Base-by-base conservation (phyloP, 345 rosid genomes). In the Microcos paniculata region DNA sequence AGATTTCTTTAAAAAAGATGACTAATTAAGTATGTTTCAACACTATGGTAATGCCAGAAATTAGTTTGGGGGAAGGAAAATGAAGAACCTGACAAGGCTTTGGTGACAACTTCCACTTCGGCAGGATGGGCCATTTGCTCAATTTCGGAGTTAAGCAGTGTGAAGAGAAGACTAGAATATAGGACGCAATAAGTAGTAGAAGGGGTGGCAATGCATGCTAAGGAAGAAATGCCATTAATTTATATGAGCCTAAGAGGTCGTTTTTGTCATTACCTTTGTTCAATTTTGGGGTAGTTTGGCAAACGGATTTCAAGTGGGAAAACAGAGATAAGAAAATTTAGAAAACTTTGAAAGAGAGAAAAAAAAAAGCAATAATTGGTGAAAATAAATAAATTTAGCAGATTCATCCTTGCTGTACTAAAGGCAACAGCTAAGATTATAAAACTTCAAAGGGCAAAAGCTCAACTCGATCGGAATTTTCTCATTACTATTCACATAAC, bases 1-100 rank as follows among this genome's bases (percentile, higher is more conserved):
- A n/a, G n/a, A n/a, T n/a, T n/a, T n/a, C n/a, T n/a, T n/a, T n/a
- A 2, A 9, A 14, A 48, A 64, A 43, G 21, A 35, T 30, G 9
- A n/a, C n/a, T 49, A 65, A 10, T 48, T 4, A 21, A 46, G 21
- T 24, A 0, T 10, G 14, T n/a, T n/a, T n/a, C n/a, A n/a, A n/a
- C n/a, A n/a, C n/a, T n/a, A n/a, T n/a, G n/a, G n/a, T n/a, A n/a
- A n/a, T n/a, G n/a, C n/a, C n/a, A n/a, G n/a, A 35, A 35, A 35
- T 5, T 35, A 28, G 4, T 23, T n/a, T 15, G 21, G 18, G 28
- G 21, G 15, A 2, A 8, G 16, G 18, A 12, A 3, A 24, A 67
- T 1, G 19, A 23, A 35, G 48, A 77, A 95, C 98, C 98, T 84
- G 97, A 82, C 83, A 93, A 85, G 33, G 97, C 94, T 43, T 77